These are phyloP conservation scores for Penicillium cinerascens DNA, from an alignment of 495 filamentous ascomycete species.

Conservation along the genomic window DNA sequence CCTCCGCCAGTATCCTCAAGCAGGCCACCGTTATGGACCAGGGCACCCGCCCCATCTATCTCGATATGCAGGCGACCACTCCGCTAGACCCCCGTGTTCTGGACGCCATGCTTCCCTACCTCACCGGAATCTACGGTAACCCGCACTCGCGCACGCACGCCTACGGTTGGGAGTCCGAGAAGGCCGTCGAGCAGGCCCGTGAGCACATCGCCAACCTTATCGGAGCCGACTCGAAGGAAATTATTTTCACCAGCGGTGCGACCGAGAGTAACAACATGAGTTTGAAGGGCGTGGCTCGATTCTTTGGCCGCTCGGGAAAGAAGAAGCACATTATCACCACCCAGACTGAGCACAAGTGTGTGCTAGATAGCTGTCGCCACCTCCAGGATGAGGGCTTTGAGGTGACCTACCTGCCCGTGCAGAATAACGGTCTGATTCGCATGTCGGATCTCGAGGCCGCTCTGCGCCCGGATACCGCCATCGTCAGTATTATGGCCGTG, in stretches of 20 bases:
- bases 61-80: slow-evolving; percentile 99
- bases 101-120: slow-evolving; percentile 94
- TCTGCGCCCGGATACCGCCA: slow-evolving; percentile 82
- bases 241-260: slow-evolving; percentile 96
- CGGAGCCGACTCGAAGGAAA: slow-evolving; percentile 94
- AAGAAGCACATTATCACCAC: slow-evolving; percentile 98
- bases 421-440: slow-evolving; percentile 76
- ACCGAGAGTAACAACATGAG: slow-evolving; percentile 99
- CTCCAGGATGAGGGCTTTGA: slow-evolving; percentile 95
- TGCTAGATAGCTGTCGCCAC: slow-evolving; percentile 94
- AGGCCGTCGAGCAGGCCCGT: slow-evolving; percentile 82
- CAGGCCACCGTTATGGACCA: slow-evolving; percentile 92
- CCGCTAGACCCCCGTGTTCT: slow-evolving; percentile 90
- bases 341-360: slow-evolving; percentile 99
- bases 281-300: slow-evolving; percentile 94
- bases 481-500: slow-evolving; percentile 97
- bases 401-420: slow-evolving; percentile 90
- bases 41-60: slow-evolving; percentile 90
- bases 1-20: slow-evolving; percentile 82
- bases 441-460: slow-evolving; percentile 85
- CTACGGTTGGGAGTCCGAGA: slow-evolving; percentile 98
- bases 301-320: slow-evolving; percentile 87
- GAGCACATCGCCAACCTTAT: slow-evolving; percentile 80
- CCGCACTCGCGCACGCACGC: slow-evolving; percentile 97
- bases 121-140: slow-evolving; percentile 92